Base-by-base conservation (phyloP, 495 filamentous ascomycete genomes). In the Bombardia bombarda region DNA sequence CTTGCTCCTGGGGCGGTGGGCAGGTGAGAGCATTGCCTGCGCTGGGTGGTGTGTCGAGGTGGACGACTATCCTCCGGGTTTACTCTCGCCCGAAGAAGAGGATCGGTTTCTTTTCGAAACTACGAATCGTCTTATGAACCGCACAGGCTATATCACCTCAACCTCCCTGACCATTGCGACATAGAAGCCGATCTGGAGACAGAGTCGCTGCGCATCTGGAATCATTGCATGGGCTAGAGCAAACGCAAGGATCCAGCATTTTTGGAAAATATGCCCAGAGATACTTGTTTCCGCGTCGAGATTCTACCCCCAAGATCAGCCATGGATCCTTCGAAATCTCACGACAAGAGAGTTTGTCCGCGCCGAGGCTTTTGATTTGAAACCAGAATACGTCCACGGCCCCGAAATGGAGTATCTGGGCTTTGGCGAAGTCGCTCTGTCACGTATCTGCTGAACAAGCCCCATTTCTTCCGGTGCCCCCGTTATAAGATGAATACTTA, bases 311-410 rank as follows among this genome's bases (percentile, higher is more conserved):
- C 13, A n/a, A 28, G 38, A 54, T 37, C 45, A 57, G 42, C 55
- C 21, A 8, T 63, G 51, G 57, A 48, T 63, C 26, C 50, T 63
- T 36, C 48, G 57, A 22, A 61, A 63, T 41, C 19, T 61, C 19
- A 61, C 55, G 6, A 59, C 40, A 1, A 56, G 48, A 22, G 38
- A 61, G 38, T 58, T 55, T 26, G 50, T 63, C 44, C 50, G 50
- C 21, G 35, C 52, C 4, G 49, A 55, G 36, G 52, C 52, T 13
- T 49, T 58, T 32, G 60, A 45, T 21, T 19, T 53, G 2, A 49
- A 49, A 21, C 54, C 47, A 13, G 42, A 49, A 13, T 47, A 30
- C 21, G 36, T 58, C 20, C 35, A 25, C n/a, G 51, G 48, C 6
- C 46, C 52, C 24, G 14, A 10, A 13, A 50, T 59, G 23, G 0